Base-by-base conservation (phyloP, 225 moss, liverwort and hornwort species). In the Pseudisothecium myosuroides region DNA sequence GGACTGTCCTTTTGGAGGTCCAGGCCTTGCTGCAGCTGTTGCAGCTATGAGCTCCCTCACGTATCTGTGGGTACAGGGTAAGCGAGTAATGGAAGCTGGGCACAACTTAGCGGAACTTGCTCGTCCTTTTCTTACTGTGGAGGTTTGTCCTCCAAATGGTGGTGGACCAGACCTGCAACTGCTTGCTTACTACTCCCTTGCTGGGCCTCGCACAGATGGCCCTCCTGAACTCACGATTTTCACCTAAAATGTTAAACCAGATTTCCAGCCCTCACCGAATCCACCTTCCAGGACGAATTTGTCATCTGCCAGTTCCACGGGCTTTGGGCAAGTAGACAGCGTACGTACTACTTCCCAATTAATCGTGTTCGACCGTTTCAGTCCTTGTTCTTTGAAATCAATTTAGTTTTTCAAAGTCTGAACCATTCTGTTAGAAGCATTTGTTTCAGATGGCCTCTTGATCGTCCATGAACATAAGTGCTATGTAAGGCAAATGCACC, bases 1-100 rank as follows among this genome's bases (percentile, higher is more conserved):
- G 65, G 97, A 96, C 89, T 98, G 98, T 61, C 97, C 97, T 34
- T 91, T 98, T 18, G 93, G 95, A 56, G 95, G 94, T 86, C 87
- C 88, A 84, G 98, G 98, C 49, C 90, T 96, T 32, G 91, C 95
- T 36, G 82, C 91, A 81, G 96, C 92, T 52, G 89, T 94, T 65
- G 88, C 89, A 67, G 82, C 55, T 18, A 91, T 97, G 95, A 88
- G 63, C 75, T 91, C 92, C 50, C 96, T 98, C 24, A 97, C 93
- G 91, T 95, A 91, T 90, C 72, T 98, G 41, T 98, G 98, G 96
- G 93, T 95, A 61, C 94, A 97, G 78, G 96, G 95, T 32, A 84
- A 59, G 55, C 86, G 90, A 58, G 90, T 88, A 73, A 89, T 93
- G 58, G 90, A 94, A 79, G 91, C 89, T 54, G 95, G 94, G 43